Evolutionary conservation across 257 asterid species (phyloP).

Genomic region (Plantago elongata): DNA sequence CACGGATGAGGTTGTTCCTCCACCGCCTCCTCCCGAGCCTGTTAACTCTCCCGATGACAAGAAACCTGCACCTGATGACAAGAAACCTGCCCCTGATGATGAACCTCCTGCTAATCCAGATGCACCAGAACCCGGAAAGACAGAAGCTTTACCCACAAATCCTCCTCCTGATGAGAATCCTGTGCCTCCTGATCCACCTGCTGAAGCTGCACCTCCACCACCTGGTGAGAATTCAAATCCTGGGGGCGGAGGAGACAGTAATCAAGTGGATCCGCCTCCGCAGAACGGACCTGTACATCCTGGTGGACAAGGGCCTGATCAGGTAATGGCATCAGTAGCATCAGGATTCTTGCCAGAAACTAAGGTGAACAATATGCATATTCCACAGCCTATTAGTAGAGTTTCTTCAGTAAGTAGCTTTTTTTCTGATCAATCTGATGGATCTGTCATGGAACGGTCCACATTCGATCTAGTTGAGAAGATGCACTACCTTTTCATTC

Average conservation of each 20-base stretch:
- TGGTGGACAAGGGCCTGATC: constrained; percentile 24
- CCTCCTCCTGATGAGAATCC: constrained; percentile 27
- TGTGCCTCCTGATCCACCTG: constrained; percentile 21
- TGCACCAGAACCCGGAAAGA: constrained; percentile 13
- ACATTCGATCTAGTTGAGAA: constrained; percentile 87
- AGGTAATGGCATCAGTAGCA: constrained; percentile 46
- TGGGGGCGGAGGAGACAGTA: constrained; percentile 1
- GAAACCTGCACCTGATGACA: constrained; percentile 29
- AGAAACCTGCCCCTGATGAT: constrained; percentile 20
- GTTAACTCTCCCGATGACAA: background rate
- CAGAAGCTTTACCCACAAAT: constrained; percentile 21
- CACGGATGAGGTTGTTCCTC: constrained; percentile 42
- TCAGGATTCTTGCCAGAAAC: constrained; percentile 36
- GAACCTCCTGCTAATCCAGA: constrained; percentile 22
- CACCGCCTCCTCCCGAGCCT: constrained; percentile 36
- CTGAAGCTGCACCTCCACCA: constrained; percentile 25
- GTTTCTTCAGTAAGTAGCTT: constrained; percentile 74
- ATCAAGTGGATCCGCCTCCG: constrained; percentile 24
- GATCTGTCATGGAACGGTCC: constrained; percentile 53
- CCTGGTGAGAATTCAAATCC: constrained; percentile 16
- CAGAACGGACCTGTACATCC: constrained; percentile 19
- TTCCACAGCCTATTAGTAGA: constrained; percentile 64
- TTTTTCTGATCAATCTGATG: constrained; percentile 53
- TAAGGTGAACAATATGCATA: constrained; percentile 37
- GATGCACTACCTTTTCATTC: constrained; percentile 75